Base-by-base conservation (phyloP, 208 protist species). In the Trypanosoma mega region DNA sequence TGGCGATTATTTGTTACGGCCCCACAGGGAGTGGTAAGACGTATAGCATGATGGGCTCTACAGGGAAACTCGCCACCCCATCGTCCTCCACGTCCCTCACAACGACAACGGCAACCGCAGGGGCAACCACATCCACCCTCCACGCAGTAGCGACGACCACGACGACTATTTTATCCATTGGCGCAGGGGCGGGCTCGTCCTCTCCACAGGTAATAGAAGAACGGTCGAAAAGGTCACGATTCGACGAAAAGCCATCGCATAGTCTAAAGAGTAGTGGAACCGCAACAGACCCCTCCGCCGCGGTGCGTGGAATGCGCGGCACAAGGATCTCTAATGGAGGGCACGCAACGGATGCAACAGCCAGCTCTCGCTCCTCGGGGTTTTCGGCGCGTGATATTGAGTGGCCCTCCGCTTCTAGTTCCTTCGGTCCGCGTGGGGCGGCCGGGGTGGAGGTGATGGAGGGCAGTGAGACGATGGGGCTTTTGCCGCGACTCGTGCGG, bases 1-100 rank as follows among this genome's bases (percentile, higher is more conserved):
- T 95, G 14, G 73, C 80, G 21, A 90, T 95, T 45, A 64, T 92
- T 24, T 95, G 88, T 61, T 92, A 92, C 62, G 88, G 88, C 8
- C 85, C 88, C 1, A 95, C 88, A 3, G 88, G 88, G 31, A 95
- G 88, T 51, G 88, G 88, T 24, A 95, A 95, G 74, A 95, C 88
- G 31, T 87, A 87, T 68, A 95, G 82, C 67, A 92, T 95, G 83
- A 95, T 95, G 78, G 88, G 88, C 31, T 72, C 72, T 47, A 51
- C 60, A 14, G 34, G 9, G 34, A n/a, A n/a, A n/a, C n/a, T n/a
- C n/a, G n/a, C n/a, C n/a, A n/a, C n/a, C n/a, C n/a, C n/a, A n/a
- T n/a, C n/a, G n/a, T n/a, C n/a, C n/a, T n/a, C n/a, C n/a, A n/a
- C n/a, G n/a, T n/a, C n/a, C n/a, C n/a, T n/a, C n/a, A n/a, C n/a